Evolutionary conservation across 495 filamentous ascomycete genomes (phyloP).

Genomic region (Penicillium malachiteum): DNA sequence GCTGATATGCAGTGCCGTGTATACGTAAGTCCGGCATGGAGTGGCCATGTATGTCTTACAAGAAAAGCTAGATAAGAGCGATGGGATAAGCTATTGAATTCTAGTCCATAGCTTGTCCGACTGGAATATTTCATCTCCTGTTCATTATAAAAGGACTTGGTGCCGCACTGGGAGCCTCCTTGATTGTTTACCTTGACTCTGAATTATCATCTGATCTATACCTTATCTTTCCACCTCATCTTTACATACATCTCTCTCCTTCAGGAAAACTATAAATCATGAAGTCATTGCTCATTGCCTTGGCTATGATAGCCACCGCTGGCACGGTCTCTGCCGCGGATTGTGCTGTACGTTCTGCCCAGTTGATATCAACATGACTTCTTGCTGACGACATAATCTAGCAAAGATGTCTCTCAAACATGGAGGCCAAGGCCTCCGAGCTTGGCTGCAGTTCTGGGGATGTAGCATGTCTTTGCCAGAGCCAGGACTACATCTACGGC

Average conservation of each 20-base stretch:
- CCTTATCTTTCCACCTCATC: neutral
- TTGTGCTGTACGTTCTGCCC: constrained; percentile 36
- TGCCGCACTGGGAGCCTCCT: too few species aligned
- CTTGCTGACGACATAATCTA: constrained; percentile 23
- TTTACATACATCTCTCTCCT: neutral
- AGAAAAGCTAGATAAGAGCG: neutral
- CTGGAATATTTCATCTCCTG: neutral
- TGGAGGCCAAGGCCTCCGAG: constrained; percentile 58
- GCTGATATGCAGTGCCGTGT: neutral
- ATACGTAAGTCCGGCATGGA: neutral
- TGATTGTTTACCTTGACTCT: neutral
- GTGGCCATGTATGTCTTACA: neutral
- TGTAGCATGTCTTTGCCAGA: constrained; percentile 68
- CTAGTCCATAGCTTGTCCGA: neutral
- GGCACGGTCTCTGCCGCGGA: constrained; percentile 28
- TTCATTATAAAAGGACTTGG: neutral
- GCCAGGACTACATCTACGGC: constrained; percentile 67
- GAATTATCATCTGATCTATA: neutral
- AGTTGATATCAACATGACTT: constrained; percentile 5
- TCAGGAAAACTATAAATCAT: constrained; percentile 17
- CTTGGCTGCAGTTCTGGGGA: constrained; percentile 61
- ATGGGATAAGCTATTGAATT: neutral
- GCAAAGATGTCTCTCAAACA: constrained; percentile 72
- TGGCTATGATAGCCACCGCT: constrained; percentile 38
- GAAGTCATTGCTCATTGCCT: constrained; percentile 40